Evolutionary conservation across 2,329 filamentous ascomycete genomes (phyloP).

Genomic region (Penicillium fuscoglaucum): DNA sequence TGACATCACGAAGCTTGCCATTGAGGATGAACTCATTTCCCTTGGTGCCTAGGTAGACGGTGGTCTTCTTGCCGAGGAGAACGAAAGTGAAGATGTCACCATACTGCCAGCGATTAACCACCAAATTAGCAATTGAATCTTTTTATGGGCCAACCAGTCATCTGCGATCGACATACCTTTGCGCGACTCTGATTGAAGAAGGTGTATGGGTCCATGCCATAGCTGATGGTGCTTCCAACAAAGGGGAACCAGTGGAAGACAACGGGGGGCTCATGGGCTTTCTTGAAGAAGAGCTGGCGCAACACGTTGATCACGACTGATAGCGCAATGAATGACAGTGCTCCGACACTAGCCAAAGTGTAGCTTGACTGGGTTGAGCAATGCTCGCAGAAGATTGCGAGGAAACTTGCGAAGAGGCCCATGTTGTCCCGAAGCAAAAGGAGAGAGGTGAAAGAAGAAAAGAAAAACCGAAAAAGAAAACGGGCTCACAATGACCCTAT

Average conservation of each 20-base stretch:
- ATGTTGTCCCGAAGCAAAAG: constrained; percentile 36
- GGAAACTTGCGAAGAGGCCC: constrained; percentile 53
- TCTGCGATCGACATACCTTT: constrained; percentile 59
- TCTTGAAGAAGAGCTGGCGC: constrained; percentile 76
- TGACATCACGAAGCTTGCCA: constrained; percentile 84
- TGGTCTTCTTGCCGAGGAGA: constrained; percentile 84
- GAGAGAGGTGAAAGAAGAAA: background rate
- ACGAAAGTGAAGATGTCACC: constrained; percentile 90
- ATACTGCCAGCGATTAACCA: constrained; percentile 55
- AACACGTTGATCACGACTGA: constrained; percentile 76
- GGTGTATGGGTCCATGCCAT: constrained; percentile 79
- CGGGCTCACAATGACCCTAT: background rate
- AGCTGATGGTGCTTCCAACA: constrained; percentile 86
- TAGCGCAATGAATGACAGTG: constrained; percentile 52
- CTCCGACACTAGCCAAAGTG: constrained; percentile 46
- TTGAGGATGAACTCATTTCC: constrained; percentile 93
- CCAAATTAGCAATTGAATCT: constrained; percentile 4
- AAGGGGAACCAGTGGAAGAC: constrained; percentile 68
- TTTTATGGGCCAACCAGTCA: background rate
- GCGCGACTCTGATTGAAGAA: constrained; percentile 66
- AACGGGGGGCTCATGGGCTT: constrained; percentile 72
- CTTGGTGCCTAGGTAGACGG: constrained; percentile 75
- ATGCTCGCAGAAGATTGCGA: constrained; percentile 47
- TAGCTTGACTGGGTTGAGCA: constrained; percentile 50
- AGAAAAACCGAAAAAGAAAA: background rate